These are phyloP conservation scores for Peterozyma xylosa DNA, from an alignment of 805 yeast species.

Conservation along the genomic window DNA sequence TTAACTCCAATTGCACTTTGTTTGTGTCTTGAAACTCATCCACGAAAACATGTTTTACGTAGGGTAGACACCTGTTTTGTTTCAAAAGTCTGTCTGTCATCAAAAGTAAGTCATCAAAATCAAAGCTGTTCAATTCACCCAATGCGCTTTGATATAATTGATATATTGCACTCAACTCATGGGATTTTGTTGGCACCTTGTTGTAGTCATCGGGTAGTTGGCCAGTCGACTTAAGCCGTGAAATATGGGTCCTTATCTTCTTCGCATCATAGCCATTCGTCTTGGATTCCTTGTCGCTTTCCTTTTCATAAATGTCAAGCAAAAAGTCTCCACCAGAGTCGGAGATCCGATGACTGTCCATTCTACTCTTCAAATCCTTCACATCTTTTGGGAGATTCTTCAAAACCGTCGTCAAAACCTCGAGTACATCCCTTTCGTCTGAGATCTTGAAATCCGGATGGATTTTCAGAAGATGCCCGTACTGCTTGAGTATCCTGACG, in stretches of 20 bases:
- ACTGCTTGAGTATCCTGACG: slow-evolving; percentile 43
- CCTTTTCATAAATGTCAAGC: slow-evolving; percentile 7
- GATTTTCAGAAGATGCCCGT: slow-evolving; percentile 30
- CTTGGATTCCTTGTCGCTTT: slow-evolving; percentile 6
- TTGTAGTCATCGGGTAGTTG: slow-evolving; percentile 28
- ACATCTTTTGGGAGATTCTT: slow-evolving; percentile 14
- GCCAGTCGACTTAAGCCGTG: slow-evolving; percentile 50
- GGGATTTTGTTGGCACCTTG: background rate
- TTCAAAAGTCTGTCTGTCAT: slow-evolving; percentile 42
- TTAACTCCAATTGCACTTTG: slow-evolving; percentile 61
- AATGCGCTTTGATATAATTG: slow-evolving; percentile 44
- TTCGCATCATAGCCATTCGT: slow-evolving; percentile 30
- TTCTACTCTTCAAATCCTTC: slow-evolving; percentile 11
- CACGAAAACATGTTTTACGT: slow-evolving; percentile 65
- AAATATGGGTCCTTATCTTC: slow-evolving; percentile 36
- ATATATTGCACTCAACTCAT: slow-evolving; percentile 30
- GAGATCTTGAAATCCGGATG: slow-evolving; percentile 45
- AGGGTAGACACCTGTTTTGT: slow-evolving; percentile 35
- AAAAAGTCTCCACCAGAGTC: slow-evolving; percentile 13
- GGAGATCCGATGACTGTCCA: slow-evolving; percentile 10
- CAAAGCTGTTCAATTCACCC: slow-evolving; percentile 37
- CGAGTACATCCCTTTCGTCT: slow-evolving; percentile 53
- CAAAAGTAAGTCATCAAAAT: slow-evolving; percentile 79
- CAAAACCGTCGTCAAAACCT: slow-evolving; percentile 35
- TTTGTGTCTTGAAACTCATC: slow-evolving; percentile 97